These are phyloP conservation scores for Eutrema japonicum DNA, from an alignment of 345 rosid species.

Conservation along the genomic window DNA sequence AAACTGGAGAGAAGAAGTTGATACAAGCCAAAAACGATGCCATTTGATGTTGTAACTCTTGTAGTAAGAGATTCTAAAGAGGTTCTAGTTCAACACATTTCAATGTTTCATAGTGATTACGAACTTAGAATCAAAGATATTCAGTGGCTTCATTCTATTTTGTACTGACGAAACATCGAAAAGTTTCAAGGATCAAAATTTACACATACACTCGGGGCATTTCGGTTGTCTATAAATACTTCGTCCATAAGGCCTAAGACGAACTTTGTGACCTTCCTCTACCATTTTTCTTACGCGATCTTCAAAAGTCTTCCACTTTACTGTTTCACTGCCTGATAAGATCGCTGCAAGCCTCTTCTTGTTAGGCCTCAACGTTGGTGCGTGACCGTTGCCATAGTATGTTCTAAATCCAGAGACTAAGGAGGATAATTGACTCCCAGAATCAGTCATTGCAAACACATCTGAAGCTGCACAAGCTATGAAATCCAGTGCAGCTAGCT, in stretches of 20 bases:
- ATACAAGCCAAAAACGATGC: constrained; percentile 20
- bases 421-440: constrained; percentile 94
- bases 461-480: constrained; percentile 89
- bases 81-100: constrained; percentile 18
- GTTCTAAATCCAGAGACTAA: constrained; percentile 84
- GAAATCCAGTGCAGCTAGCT: constrained; percentile 91
- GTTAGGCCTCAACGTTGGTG: constrained; percentile 85
- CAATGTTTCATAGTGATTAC: constrained; percentile 30
- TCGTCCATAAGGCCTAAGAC: constrained; percentile 62
- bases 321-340: constrained; percentile 60
- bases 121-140: constrained; percentile 26
- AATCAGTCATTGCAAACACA: constrained; percentile 92
- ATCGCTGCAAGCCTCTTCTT: constrained; percentile 90
- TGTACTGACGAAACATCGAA: constrained; percentile 22
- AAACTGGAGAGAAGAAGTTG: constrained; percentile 78
- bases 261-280: constrained; percentile 67
- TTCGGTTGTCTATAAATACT: constrained; percentile 93
- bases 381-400: constrained; percentile 68
- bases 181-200: constrained; percentile 36
- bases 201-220: constrained; percentile 83
- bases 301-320: constrained; percentile 64
- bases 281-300: constrained; percentile 74
- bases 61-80: constrained; percentile 3
- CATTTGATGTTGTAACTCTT: constrained; percentile 7
- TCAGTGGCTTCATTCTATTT: constrained; percentile 25